These are phyloP conservation scores for Saccharomyces jurei DNA, from an alignment of 805 yeast genomes.

Conservation along the genomic window DNA sequence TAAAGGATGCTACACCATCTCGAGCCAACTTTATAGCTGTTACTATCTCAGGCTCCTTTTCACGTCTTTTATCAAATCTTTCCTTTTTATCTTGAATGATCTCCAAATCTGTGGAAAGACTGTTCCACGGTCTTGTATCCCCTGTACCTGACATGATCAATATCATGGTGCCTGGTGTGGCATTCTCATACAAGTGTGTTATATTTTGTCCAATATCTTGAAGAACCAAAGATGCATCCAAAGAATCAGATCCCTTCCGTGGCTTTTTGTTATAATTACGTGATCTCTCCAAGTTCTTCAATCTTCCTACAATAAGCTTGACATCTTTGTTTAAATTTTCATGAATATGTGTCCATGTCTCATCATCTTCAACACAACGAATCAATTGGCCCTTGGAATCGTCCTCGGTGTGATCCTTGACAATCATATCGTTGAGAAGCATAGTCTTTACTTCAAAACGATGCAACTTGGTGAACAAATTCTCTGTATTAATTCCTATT, in stretches of 20 bases:
- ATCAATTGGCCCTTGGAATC: neutral
- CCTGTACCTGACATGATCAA: constrained; percentile 59
- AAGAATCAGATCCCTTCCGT: constrained; percentile 11
- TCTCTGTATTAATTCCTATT: constrained; percentile 34
- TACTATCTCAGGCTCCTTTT: constrained; percentile 38
- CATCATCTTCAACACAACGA: neutral
- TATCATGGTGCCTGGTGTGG: constrained; percentile 55
- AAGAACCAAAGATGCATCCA: constrained; percentile 17
- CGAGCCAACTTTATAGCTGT: constrained; percentile 47
- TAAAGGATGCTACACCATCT: constrained; percentile 49
- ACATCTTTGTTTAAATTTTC: neutral
- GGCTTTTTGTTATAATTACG: constrained; percentile 6
- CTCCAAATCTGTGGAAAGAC: constrained; percentile 38
- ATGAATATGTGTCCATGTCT: neutral
- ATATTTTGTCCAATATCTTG: constrained; percentile 39
- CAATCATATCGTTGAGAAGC: constrained; percentile 31
- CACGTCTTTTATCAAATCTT: constrained; percentile 37
- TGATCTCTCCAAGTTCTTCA: constrained; percentile 51
- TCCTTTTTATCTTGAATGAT: constrained; percentile 31
- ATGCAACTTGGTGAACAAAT: constrained; percentile 34
- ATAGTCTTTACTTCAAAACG: constrained; percentile 21
- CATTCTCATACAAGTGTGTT: constrained; percentile 37
- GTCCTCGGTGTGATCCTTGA: constrained; percentile 6
- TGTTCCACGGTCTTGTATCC: constrained; percentile 39
- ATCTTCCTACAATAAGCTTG: constrained; percentile 28